A percentile compares a stretch with the other conserved stretches of the same genome.
phyloP scores from a whole-genome alignment of 441 rosid genomes.

The Eruca vesicaria region DNA sequence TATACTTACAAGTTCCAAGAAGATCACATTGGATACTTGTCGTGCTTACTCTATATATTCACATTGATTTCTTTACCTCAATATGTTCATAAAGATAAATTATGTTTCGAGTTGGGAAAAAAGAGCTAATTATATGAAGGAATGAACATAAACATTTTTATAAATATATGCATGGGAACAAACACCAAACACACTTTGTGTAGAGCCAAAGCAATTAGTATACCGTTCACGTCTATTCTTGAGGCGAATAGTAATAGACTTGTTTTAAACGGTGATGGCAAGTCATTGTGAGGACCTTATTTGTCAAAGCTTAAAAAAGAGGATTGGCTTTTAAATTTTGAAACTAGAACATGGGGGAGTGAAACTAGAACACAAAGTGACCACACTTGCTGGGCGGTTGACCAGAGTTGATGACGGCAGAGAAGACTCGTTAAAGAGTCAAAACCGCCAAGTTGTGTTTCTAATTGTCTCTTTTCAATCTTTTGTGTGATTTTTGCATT shows the following conservation, averaged over 20 bases:
- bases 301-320: background rate
- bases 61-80: slow-evolving; percentile 11
- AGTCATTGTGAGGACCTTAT: background rate
- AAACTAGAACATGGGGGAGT: background rate
- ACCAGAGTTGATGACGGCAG: slow-evolving; percentile 13
- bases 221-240: background rate
- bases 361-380: slow-evolving; percentile 6
- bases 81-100: background rate
- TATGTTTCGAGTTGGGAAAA: background rate
- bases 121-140: background rate
- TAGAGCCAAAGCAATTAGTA: background rate
- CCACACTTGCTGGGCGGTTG: slow-evolving; percentile 1
- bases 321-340: background rate
- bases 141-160: background rate
- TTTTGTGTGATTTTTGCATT: background rate
- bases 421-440: slow-evolving; percentile 10
- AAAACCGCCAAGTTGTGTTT: slow-evolving; percentile 2
- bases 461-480: background rate
- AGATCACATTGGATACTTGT: slow-evolving; percentile 22
- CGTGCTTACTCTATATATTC: slow-evolving; percentile 7
- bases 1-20: slow-evolving; percentile 28
- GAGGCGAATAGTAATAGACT: slow-evolving; percentile 1
- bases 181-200: slow-evolving; percentile 1
- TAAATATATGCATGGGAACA: background rate
- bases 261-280: slow-evolving; percentile 9